Conservation (phyloP, 1,139 yeast species). For the Candida tropicalis region DNA sequence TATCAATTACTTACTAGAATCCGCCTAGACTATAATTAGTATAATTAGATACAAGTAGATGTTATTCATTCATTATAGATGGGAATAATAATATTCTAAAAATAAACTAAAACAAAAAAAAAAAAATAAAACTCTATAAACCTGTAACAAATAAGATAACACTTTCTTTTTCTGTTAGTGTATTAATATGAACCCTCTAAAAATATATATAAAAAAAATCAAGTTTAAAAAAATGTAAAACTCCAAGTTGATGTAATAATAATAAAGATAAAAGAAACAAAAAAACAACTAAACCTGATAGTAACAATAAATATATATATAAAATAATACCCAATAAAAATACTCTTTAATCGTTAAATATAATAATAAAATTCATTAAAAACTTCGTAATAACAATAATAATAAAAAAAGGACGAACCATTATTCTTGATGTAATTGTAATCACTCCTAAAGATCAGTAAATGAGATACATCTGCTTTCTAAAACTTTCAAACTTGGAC, state of each 20-base stretch:
- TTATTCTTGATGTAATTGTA: not conserved
- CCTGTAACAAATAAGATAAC: not conserved
- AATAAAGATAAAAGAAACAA: not conserved
- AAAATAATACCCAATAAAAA: not conserved
- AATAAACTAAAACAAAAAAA: not conserved
- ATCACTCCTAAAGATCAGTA: conserved; percentile 19
- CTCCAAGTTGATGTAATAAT: not conserved
- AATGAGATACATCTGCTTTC: conserved; percentile 31
- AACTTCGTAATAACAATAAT: not conserved
- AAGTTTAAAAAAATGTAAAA: not conserved
- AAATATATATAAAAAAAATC: not conserved
- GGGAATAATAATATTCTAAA: not conserved
- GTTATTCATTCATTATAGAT: not conserved
- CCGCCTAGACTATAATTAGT: no score
- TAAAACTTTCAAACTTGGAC: conserved; percentile 26
- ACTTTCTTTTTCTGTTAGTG: no score
- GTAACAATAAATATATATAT: no score
- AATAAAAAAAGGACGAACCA: not conserved
- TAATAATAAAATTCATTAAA: not conserved
- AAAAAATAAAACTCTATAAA: not conserved
- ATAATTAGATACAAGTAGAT: not conserved
- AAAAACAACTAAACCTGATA: not conserved
- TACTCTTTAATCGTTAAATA: not conserved
- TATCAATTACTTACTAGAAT: no score
- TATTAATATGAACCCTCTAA: no score